Evolutionary conservation across 2,329 filamentous ascomycete species (phyloP), one percentile per base, ranked within the genome.

Genomic region (Achaetomium macrosporum): DNA sequence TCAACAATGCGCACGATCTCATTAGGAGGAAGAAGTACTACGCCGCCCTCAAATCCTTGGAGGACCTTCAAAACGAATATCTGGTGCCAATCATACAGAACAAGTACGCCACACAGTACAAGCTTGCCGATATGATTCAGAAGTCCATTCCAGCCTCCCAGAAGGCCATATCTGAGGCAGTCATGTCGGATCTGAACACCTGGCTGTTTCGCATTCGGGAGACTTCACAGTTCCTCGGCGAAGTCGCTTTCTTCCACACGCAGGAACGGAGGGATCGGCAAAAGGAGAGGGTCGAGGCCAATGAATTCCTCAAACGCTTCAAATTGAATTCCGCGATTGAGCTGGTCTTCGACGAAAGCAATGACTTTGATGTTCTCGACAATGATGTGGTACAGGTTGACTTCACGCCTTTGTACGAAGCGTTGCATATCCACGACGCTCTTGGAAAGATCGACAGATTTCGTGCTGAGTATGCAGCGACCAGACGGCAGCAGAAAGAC

Each of bases 161-260:
- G 64, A 90, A 89, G 64, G 84, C 89, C 47, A 96, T 99, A 52
- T 92, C 92, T 4, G 92, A 97, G 70, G 90, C 91, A 13, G 93
- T 99, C 60, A 97, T 97, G 90, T 87, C 83, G 2, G 93, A 99
- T 69, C 73, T 99, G 51, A 97, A 97, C 66, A 96, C 90, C 0
- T 99, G 93, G 93, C 76, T 99, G 10, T 99, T 87, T 65, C 85
- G 89, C 19, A 95, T 99, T 58, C 84, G 93, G 63, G 93, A 99
- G 69, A 95, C 90, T 16, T 96, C 93, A 1, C 92, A 96, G 62
- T 96, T 96, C 58, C 73, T 99, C 8, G 93, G 93, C 5, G 93
- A 99, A 68, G 89, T 99, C 7, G 91, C 93, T 4, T 95, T 99
- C 66, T 97, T 95, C 65, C 90, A 97, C 65, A 99, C 93, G 0